Evolutionary conservation across 345 rosid genomes (phyloP).

Genomic region (Populus pruinosa): DNA sequence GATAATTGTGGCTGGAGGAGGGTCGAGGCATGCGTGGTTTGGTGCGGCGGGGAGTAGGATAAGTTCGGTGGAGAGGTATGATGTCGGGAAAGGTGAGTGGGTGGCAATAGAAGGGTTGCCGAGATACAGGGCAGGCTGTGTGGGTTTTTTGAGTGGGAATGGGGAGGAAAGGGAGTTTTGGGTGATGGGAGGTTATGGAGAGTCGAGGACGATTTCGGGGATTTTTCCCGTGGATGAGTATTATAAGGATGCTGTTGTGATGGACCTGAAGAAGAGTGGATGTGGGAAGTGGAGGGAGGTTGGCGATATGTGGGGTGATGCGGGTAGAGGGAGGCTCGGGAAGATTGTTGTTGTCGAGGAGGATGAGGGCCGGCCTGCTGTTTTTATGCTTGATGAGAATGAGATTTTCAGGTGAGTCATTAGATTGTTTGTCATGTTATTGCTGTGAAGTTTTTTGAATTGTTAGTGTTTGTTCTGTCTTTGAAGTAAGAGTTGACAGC

Average conservation of each 20-base stretch:
- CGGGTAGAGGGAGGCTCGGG: slow-evolving; percentile 61
- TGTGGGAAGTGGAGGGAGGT: slow-evolving; percentile 62
- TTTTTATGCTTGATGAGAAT: slow-evolving; percentile 70
- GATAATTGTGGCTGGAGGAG: slow-evolving; percentile 89
- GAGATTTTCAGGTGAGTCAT: slow-evolving; percentile 59
- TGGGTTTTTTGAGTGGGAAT: slow-evolving; percentile 53
- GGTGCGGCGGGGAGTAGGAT: slow-evolving; percentile 85
- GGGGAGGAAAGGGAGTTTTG: slow-evolving; percentile 66
- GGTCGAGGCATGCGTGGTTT: slow-evolving; percentile 74
- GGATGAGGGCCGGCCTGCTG: slow-evolving; percentile 33
- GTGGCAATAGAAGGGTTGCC: slow-evolving; percentile 60
- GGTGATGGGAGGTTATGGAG: slow-evolving; percentile 97
- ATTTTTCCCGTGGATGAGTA: slow-evolving; percentile 83
- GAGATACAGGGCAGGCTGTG: slow-evolving; percentile 80
- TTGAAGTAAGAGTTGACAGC: too few species aligned
- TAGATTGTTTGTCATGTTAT: background rate
- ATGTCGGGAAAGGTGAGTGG: slow-evolving; percentile 73
- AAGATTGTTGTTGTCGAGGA: slow-evolving; percentile 66
- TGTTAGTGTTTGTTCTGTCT: too few species aligned
- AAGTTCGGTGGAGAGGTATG: slow-evolving; percentile 72
- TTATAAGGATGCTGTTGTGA: slow-evolving; percentile 70
- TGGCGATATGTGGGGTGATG: slow-evolving; percentile 79
- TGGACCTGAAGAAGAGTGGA: slow-evolving; percentile 44
- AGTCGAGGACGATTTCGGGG: slow-evolving; percentile 68
- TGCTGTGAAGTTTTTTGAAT: too few species aligned